Evolutionary conservation across 2,329 filamentous ascomycete species (phyloP).

Genomic region (Ciborinia camelliae): DNA sequence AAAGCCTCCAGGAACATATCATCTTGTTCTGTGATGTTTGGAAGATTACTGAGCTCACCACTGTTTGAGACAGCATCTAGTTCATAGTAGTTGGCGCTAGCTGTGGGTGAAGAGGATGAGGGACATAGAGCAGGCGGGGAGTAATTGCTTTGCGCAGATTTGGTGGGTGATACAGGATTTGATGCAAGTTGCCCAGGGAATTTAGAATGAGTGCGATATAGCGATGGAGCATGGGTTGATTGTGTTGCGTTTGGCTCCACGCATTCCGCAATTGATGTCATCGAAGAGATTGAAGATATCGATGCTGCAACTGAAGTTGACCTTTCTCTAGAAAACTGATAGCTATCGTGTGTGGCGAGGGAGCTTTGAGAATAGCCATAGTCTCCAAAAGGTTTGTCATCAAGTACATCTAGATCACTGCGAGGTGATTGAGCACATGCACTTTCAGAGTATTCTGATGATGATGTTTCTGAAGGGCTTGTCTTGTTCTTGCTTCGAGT

Average conservation of each 20-base stretch:
- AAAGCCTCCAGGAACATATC: constrained; percentile 40
- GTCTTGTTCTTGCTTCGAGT: constrained; percentile 53
- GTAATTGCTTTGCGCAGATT: constrained; percentile 48
- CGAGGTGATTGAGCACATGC: constrained; percentile 53
- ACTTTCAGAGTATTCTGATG: constrained; percentile 56
- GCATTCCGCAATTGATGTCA: constrained; percentile 25
- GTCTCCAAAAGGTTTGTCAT: constrained; percentile 38
- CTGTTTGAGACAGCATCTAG: constrained; percentile 29
- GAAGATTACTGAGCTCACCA: constrained; percentile 27
- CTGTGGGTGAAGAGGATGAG: constrained; percentile 53
- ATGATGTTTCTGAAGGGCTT: constrained; percentile 45
- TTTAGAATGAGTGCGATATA: constrained; percentile 29
- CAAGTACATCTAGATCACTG: constrained; percentile 44
- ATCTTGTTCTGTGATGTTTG: constrained; percentile 35
- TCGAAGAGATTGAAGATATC: constrained; percentile 9
- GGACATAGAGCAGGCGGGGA: constrained; percentile 60
- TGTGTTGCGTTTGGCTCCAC: constrained; percentile 37
- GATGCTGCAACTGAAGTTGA: constrained; percentile 24
- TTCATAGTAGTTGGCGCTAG: constrained; percentile 35
- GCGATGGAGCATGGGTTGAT: constrained; percentile 30
- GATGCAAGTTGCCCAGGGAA: constrained; percentile 34
- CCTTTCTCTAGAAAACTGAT: constrained; percentile 36
- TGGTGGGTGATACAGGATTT: constrained; percentile 48
- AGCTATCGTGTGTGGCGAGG: constrained; percentile 40
- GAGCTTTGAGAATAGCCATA: constrained; percentile 39